phyloP scores from a whole-genome alignment of 306 rosid genomes.

The Casuarina equisetifolia region DNA sequence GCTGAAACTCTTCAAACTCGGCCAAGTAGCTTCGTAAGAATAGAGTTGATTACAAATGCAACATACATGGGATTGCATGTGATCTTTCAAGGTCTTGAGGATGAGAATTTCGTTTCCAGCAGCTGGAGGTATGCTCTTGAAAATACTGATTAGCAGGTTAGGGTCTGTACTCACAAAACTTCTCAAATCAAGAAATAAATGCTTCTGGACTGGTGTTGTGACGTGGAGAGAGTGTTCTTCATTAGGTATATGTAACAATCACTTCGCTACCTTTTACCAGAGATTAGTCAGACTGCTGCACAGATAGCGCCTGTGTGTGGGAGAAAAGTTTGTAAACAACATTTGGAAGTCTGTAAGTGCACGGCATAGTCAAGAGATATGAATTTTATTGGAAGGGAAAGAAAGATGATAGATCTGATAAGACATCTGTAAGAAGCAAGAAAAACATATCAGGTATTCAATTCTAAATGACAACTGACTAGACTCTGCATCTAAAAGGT shows the following conservation, averaged over 20 bases:
- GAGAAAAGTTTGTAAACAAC: neutral
- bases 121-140: neutral
- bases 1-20: neutral
- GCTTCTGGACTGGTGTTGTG: conserved; percentile 20
- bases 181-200: conserved; percentile 13
- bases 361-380: neutral
- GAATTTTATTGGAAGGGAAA: neutral
- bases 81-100: neutral
- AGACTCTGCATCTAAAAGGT: neutral
- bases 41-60: neutral
- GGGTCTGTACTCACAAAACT: conserved; percentile 20
- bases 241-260: conserved; percentile 18
- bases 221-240: conserved; percentile 20
- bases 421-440: neutral
- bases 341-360: neutral
- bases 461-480: neutral
- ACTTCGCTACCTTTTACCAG: conserved; percentile 10
- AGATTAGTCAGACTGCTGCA: conserved; percentile 52
- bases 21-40: neutral
- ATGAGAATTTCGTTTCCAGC: neutral
- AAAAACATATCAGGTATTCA: neutral
- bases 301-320: conserved; percentile 57
- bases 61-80: neutral
- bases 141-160: conserved; percentile 22
- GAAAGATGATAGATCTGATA: neutral